Conservation (phyloP, 768 basidiomycete species). For the Calocybe indica region DNA sequence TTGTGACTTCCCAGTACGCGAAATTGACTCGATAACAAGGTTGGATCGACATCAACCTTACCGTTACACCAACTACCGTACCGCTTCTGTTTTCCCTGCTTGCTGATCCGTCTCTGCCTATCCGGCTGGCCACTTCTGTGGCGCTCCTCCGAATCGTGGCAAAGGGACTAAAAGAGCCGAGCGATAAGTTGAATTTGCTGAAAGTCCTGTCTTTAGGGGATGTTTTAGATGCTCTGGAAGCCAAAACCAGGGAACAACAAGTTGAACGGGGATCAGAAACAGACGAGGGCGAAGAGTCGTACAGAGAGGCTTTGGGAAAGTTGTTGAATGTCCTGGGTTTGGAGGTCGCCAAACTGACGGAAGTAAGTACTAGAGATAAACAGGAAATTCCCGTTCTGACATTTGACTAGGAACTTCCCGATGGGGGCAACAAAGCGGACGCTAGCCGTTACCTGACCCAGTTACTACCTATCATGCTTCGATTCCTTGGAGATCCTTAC, state of each 20-base stretch:
- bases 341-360: conserved; percentile 79
- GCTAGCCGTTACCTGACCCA: conserved; percentile 59
- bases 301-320: conserved; percentile 84
- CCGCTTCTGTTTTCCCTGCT: conserved; percentile 81
- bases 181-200: conserved; percentile 85
- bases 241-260: conserved; percentile 66
- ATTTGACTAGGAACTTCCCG: conserved; percentile 46
- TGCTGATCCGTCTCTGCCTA: conserved; percentile 67
- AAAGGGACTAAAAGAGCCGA: conserved; percentile 90
- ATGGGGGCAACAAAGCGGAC: conserved; percentile 56
- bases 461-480: conserved; percentile 75
- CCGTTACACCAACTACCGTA: conserved; percentile 86
- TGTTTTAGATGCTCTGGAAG: conserved; percentile 76
- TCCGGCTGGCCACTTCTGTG: conserved; percentile 80
- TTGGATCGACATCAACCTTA: conserved; percentile 97
- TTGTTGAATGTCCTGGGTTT: conserved; percentile 76
- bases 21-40: conserved; percentile 38
- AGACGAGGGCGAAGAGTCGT: conserved; percentile 87
- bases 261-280: conserved; percentile 57
- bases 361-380: conserved; percentile 44
- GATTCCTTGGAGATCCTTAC: conserved; percentile 85
- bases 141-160: conserved; percentile 78
- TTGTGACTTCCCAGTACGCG: not conserved
- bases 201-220: conserved; percentile 83
- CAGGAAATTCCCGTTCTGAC: not conserved